Conservation (phyloP, 108 stramenopile species). For the Cyclotella sp. region DNA sequence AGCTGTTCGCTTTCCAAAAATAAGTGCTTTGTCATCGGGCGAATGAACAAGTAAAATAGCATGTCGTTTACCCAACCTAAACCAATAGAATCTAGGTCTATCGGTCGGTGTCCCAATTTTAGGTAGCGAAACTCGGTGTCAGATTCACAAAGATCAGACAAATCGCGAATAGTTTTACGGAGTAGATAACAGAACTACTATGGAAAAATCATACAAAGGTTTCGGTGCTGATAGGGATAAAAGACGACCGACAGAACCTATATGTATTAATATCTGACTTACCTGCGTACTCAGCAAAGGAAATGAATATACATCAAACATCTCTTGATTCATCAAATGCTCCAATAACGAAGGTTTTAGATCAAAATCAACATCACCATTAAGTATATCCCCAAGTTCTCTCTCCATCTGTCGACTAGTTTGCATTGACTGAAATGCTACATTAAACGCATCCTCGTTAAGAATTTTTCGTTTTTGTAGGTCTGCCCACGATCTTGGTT, state of each 20-base stretch:
- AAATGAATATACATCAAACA: slow-evolving; percentile 80
- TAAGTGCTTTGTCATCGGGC: slow-evolving; percentile 69
- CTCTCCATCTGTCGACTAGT: slow-evolving; percentile 3
- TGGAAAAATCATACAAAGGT: not conserved
- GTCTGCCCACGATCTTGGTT: slow-evolving; percentile 40
- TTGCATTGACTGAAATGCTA: slow-evolving; percentile 36
- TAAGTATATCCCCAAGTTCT: slow-evolving; percentile 55
- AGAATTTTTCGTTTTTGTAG: slow-evolving; percentile 27
- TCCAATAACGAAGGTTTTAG: slow-evolving; percentile 63
- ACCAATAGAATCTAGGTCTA: slow-evolving; percentile 74
- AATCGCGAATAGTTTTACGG: slow-evolving; percentile 27
- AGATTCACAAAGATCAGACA: slow-evolving; percentile 35
- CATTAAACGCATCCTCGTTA: slow-evolving; percentile 37
- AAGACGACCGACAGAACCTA: too few species aligned
- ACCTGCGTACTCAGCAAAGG: slow-evolving; percentile 58
- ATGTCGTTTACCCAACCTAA: slow-evolving; percentile 80
- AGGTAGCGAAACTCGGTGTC: slow-evolving; percentile 30
- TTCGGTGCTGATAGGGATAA: too few species aligned
- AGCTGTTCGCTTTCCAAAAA: slow-evolving; percentile 58
- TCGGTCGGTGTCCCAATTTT: slow-evolving; percentile 43
- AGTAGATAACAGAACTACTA: slow-evolving; percentile 33
- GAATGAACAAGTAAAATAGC: slow-evolving; percentile 70
- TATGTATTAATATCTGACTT: not conserved
- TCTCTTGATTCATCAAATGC: slow-evolving; percentile 71
- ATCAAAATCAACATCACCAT: slow-evolving; percentile 57